Evolutionary conservation across 805 yeast species (phyloP), one percentile per base, ranked within the genome.

Genomic region (Metschnikowia lochheadii): DNA sequence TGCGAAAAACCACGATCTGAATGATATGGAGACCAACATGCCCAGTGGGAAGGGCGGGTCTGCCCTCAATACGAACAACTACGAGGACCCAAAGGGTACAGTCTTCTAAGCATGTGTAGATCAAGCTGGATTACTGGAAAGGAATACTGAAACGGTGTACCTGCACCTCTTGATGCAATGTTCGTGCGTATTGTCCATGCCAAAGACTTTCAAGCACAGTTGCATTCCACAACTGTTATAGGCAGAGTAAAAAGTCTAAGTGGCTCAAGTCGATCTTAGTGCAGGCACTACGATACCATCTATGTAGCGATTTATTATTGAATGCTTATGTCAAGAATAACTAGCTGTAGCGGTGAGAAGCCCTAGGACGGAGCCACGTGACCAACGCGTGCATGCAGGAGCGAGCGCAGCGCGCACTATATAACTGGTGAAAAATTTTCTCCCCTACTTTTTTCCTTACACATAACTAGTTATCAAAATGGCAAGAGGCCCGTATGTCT

Each of bases 401-500:
- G 38, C 20, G 15, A 13, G 2, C 40, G 10, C 31, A 10, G 41
- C 42, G 40, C 43, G n/a, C 48, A 41, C 36, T 44, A 34, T 33
- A 32, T 42, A 44, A 44, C 8, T 4, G n/a, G n/a, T 37, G 39
- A 42, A 39, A 48, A 44, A 32, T 45, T 54, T 53, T 52, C 40
- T 32, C 46, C 21, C 21, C 40, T 47, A 48, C 49, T 50, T 43
- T 40, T 46, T 46, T 44, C 54, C 41, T 42, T 51, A 44, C 52
- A 44, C 39, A 7, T 21, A 53, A 51, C 55, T 49, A 56, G 60
- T 58, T 64, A 67, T 65, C 70, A 57, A 70, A 69, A 73, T 73
- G 78, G 78, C 78, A 73, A 73, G 78, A 73, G 78, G 78, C 77
- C 78, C 77, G 78, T 73, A 73, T 69, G 78, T 73, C 70, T 61